These are phyloP conservation scores for Ophiostoma triangulosporum DNA, from an alignment of 2,329 filamentous ascomycete species.

Conservation along the genomic window DNA sequence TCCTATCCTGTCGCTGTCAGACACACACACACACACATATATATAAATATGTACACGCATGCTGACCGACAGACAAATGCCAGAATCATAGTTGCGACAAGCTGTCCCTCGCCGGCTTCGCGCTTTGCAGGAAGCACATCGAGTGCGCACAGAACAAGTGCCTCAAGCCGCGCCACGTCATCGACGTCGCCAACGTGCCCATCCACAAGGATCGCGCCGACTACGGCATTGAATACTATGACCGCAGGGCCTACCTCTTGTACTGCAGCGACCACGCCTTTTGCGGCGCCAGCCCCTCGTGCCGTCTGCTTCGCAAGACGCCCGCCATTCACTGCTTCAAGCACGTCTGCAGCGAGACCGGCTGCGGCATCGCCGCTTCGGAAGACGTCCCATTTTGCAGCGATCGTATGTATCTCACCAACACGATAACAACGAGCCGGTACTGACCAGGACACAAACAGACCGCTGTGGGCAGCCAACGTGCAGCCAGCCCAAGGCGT, in stretches of 20 bases:
- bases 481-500: slow-evolving; percentile 7
- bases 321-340: slow-evolving; percentile 7
- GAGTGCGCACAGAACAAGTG: slow-evolving; percentile 6
- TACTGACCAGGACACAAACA: background rate
- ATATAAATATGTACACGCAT: background rate
- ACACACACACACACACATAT: too few species aligned
- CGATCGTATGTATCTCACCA: background rate
- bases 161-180: background rate
- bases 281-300: background rate
- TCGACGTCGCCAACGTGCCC: background rate
- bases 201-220: slow-evolving; percentile 2
- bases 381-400: slow-evolving; percentile 6
- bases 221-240: slow-evolving; percentile 7
- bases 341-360: slow-evolving; percentile 11
- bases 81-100: background rate
- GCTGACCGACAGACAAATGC: slow-evolving; percentile 1
- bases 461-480: slow-evolving; percentile 4
- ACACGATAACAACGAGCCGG: too few species aligned
- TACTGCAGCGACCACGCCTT: slow-evolving; percentile 8
- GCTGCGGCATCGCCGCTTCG: slow-evolving; percentile 1
- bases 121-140: slow-evolving; percentile 11
- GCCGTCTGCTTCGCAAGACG: slow-evolving; percentile 3
- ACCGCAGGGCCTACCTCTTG: slow-evolving; percentile 4
- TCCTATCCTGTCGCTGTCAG: background rate
- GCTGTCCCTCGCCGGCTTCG: background rate